phyloP scores from a whole-genome alignment of 106 monocot species.

The Dendrobium chrysotoxum region DNA sequence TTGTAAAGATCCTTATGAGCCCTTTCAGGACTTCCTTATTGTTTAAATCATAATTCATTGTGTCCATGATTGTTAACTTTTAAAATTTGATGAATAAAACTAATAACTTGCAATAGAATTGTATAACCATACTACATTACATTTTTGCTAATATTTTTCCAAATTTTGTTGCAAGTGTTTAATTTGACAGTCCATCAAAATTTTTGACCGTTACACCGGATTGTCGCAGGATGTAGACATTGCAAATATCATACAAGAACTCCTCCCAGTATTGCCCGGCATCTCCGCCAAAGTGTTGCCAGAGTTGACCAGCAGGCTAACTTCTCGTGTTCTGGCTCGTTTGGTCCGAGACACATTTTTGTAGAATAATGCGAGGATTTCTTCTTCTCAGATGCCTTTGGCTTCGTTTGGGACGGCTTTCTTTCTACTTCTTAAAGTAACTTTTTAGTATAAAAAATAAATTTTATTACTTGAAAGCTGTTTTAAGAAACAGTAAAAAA shows the following conservation, averaged over 20 bases:
- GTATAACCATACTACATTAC: too few relatives aligned
- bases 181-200: too few relatives aligned
- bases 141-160: too few relatives aligned
- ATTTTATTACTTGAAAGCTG: too few relatives aligned
- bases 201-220: too few relatives aligned
- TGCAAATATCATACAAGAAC: conserved; percentile 53
- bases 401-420: too few relatives aligned
- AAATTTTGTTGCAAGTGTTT: too few relatives aligned
- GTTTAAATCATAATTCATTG: not conserved
- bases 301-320: conserved; percentile 63
- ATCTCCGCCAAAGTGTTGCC: conserved; percentile 76
- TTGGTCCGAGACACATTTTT: conserved; percentile 71
- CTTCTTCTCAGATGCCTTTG: not conserved
- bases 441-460: too few relatives aligned
- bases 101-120: not conserved
- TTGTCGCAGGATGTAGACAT: conserved; percentile 53
- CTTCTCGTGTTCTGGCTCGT: conserved; percentile 68
- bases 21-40: not conserved
- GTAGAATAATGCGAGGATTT: conserved; percentile 18
- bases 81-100: not conserved
- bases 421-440: too few relatives aligned
- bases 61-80: not conserved
- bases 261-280: conserved; percentile 77
- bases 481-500: too few relatives aligned
- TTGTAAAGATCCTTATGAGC: not conserved